A percentile compares a stretch with the other conserved stretches of the same genome.
phyloP scores from a whole-genome alignment of 495 filamentous ascomycete species.

The Trichocladium antarcticum region DNA sequence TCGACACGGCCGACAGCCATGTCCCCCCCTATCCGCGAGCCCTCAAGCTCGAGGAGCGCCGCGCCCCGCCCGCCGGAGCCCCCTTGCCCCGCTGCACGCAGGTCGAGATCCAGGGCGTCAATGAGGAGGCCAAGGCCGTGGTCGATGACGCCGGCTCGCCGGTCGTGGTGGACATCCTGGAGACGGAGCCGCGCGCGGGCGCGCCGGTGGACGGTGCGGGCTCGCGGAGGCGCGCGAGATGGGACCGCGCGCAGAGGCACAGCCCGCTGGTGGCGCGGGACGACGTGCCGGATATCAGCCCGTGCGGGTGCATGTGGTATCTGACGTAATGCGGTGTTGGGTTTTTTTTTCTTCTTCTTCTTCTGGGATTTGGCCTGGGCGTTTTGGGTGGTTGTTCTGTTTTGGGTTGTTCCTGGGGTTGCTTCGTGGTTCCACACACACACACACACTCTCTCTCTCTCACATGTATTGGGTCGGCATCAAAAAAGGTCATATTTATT shows the following conservation, averaged over 20 bases:
- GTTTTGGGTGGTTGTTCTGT: background rate
- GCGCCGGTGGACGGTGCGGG: background rate
- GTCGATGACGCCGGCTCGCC: conserved; percentile 30
- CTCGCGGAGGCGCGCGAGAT: background rate
- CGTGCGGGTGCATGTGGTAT: conserved; percentile 25
- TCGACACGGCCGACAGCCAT: conserved; percentile 11
- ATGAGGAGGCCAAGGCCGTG: conserved; percentile 30
- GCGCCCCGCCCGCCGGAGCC: conserved; percentile 33
- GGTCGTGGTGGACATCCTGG: conserved; percentile 48
- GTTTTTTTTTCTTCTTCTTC: background rate
- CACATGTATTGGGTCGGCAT: no score
- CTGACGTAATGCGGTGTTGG: conserved; percentile 14
- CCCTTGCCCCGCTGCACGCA: conserved; percentile 48
- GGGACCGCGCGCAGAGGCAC: background rate
- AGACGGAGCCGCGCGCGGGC: conserved; percentile 21
- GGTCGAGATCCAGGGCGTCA: conserved; percentile 47
- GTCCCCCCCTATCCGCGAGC: conserved; percentile 49
- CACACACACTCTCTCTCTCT: no score
- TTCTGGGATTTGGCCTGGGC: background rate
- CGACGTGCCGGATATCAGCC: conserved; percentile 13
- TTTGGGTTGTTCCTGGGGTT: no score
- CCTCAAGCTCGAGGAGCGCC: conserved; percentile 71
- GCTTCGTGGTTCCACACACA: no score
- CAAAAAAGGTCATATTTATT: no score
- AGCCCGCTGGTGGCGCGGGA: background rate